Base-by-base conservation (phyloP, 2,329 filamentous ascomycete species). In the Colletotrichum tropicicola region DNA sequence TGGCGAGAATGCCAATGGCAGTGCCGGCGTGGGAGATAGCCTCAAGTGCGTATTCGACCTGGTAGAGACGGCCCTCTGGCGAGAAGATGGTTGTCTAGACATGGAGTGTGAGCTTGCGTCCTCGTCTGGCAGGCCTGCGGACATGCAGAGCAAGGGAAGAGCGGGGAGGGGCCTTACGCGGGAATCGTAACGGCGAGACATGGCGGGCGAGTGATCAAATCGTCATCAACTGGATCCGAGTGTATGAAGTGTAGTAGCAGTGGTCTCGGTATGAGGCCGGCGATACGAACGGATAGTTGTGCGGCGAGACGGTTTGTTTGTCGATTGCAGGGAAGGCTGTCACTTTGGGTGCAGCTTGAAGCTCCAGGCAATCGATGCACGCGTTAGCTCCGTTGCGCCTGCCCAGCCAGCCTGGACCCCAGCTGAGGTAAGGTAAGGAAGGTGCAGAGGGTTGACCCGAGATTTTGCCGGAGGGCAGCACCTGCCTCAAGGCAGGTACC, bases 21-120 rank as follows among this genome's bases (percentile, higher is more conserved):
- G 96, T 99, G 73, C 96, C 96, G 71, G 96, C 96, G 75, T 99
- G 96, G 71, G 96, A 99, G 77, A 99, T 99, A 77, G 96, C 96
- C 81, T 99, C 96, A 55, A 99, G 89, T 25, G 96, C 97, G 87
- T 99, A 99, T 88, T 99, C 96, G 74, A 99, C 96, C 83, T 99
- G 96, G 82, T 99, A 99, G 67, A 99, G 89, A 76, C 96, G 94
- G 70, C 96, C 96, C 84, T 99, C 96, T 66, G 96, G 96, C 67
- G 96, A 99, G 90, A 99, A 99, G 88, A 99, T 99, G 78, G 96
- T 99, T 73, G 96, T 99, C 94, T 97, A 73, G 48, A 45, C 23
- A 23, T 27, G 25, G n/a, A 32, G 12, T 45, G 60, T 74, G 39
- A 74, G 71, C 68, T 68, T 67, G 55, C n/a, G 28, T 43, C 51